These are phyloP conservation scores for Elongisporangium senticosum DNA, from an alignment of 352 stramenopile species.

Conservation along the genomic window DNA sequence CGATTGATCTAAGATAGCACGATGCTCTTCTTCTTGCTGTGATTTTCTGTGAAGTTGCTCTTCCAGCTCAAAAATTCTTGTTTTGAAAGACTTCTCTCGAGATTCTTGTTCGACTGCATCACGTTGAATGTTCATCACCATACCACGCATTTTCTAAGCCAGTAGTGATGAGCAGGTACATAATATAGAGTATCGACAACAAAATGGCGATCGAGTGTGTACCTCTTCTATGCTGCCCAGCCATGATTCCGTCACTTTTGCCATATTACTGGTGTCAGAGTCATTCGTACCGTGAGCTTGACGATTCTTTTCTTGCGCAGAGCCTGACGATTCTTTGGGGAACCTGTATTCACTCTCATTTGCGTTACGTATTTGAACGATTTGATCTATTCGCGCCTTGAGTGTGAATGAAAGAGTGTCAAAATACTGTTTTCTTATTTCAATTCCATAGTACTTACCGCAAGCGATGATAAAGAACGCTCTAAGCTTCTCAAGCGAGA, in stretches of 20 bases:
- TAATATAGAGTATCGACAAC: background rate
- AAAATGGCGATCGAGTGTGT: background rate
- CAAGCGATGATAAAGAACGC: background rate
- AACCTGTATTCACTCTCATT: background rate
- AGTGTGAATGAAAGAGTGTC: background rate
- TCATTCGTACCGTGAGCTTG: background rate
- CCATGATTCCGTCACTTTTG: background rate
- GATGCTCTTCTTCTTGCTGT: constrained; percentile 25
- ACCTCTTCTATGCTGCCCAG: background rate
- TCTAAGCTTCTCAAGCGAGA: constrained; percentile 13
- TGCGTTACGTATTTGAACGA: background rate
- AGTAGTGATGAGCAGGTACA: constrained; percentile 1
- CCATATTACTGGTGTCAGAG: background rate
- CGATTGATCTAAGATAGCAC: constrained; percentile 9
- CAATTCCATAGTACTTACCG: background rate
- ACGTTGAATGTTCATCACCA: constrained; percentile 6
- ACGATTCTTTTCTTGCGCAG: background rate
- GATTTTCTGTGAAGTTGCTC: constrained; percentile 15
- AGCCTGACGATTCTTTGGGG: background rate
- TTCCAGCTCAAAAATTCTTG: constrained; percentile 22
- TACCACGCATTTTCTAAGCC: constrained; percentile 6
- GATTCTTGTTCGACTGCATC: background rate
- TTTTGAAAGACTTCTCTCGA: constrained; percentile 16
- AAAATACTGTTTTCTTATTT: background rate
- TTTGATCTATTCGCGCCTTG: background rate